A percentile compares a stretch with the other conserved stretches of the same genome.
Conservation (phyloP, 1,284 basidiomycete genomes). For the Cutaneotrichosporon sp. region DNA sequence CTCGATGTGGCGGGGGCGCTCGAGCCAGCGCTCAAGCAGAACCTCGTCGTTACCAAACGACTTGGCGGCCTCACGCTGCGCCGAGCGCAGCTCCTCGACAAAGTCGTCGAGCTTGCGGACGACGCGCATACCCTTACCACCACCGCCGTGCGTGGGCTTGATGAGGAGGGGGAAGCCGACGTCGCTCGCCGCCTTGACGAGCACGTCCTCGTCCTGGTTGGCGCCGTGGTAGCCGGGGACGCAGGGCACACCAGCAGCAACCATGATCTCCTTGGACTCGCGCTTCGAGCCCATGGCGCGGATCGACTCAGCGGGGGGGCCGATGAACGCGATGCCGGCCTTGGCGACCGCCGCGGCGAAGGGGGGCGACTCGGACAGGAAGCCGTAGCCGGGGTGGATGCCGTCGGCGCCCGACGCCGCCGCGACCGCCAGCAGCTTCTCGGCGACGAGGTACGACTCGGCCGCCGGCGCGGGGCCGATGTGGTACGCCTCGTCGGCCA, state of each 20-base stretch:
- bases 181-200: slow-evolving; percentile 53
- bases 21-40: slow-evolving; percentile 82
- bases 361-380: slow-evolving; percentile 71
- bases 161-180: slow-evolving; percentile 66
- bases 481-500: slow-evolving; percentile 92
- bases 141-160: slow-evolving; percentile 72
- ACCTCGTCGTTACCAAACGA: slow-evolving; percentile 84
- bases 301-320: slow-evolving; percentile 64
- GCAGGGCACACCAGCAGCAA: slow-evolving; percentile 85
- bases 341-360: slow-evolving; percentile 61
- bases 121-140: slow-evolving; percentile 71
- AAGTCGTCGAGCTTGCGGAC: slow-evolving; percentile 59
- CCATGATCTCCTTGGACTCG: slow-evolving; percentile 78
- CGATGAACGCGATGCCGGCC: slow-evolving; percentile 64
- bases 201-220: slow-evolving; percentile 60
- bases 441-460: slow-evolving; percentile 85
- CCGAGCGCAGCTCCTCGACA: slow-evolving; percentile 72
- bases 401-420: slow-evolving; percentile 79
- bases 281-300: slow-evolving; percentile 66
- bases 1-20: slow-evolving; percentile 80
- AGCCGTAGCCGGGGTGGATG: slow-evolving; percentile 74
- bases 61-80: slow-evolving; percentile 82
- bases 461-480: slow-evolving; percentile 86
- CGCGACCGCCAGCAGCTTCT: slow-evolving; percentile 84
- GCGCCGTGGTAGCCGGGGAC: slow-evolving; percentile 68